Percentiles rank a stretch among this genome's conserved stretches.
phyloP scores from a whole-genome alignment of 2,329 filamentous ascomycete genomes.

The Fusarium hostae region DNA sequence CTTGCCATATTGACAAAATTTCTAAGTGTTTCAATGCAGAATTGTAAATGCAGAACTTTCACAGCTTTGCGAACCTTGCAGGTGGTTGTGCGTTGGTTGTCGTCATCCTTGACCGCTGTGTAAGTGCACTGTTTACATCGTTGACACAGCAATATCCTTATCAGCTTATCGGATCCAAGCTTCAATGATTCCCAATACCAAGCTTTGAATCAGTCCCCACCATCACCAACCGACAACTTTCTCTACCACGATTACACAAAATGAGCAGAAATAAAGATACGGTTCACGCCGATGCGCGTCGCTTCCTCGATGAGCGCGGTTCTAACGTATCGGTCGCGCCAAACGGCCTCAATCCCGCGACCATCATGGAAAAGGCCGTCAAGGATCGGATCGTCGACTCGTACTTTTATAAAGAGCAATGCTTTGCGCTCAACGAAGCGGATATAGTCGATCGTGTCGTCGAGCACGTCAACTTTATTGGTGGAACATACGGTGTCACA shows the following conservation, averaged over 20 bases:
- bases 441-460: conserved; percentile 89
- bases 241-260: conserved; percentile 19
- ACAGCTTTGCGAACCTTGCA: background rate
- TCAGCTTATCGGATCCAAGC: conserved; percentile 39
- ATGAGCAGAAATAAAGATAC: conserved; percentile 57
- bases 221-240: conserved; percentile 22
- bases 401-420: conserved; percentile 99
- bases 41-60: background rate
- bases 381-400: conserved; percentile 94
- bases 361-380: conserved; percentile 94
- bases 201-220: conserved; percentile 20
- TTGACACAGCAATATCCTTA: conserved; percentile 60
- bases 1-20: conserved; percentile 44
- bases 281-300: conserved; percentile 83
- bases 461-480: conserved; percentile 82
- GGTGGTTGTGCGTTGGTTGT: conserved; percentile 15
- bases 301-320: conserved; percentile 91
- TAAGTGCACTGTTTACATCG: conserved; percentile 39
- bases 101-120: conserved; percentile 28
- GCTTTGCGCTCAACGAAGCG: conserved; percentile 90
- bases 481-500: conserved; percentile 84
- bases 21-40: background rate
- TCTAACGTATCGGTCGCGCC: conserved; percentile 79
- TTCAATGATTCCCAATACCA: conserved; percentile 36
- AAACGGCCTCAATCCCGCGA: conserved; percentile 92